Percentiles rank a stretch among this genome's conserved stretches.
These are phyloP conservation scores for Cladosporium colombiae DNA, from an alignment of 2,329 filamentous ascomycete genomes.

Conservation along the genomic window DNA sequence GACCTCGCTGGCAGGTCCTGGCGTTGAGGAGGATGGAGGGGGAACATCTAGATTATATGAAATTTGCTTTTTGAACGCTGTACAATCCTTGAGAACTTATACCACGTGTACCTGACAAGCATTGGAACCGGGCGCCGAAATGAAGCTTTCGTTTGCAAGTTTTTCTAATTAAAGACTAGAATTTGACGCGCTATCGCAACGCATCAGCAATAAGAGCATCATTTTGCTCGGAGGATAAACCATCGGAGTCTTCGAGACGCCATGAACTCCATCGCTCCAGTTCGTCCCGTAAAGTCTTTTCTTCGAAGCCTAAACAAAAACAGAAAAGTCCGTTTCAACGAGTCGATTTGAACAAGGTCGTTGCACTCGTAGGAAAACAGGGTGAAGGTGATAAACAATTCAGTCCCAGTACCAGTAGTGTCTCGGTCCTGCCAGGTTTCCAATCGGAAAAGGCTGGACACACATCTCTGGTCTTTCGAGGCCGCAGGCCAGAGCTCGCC, in stretches of 20 bases:
- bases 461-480: neutral
- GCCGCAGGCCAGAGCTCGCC: neutral
- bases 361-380: neutral
- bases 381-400: neutral
- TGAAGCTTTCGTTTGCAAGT: neutral
- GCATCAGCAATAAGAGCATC: neutral
- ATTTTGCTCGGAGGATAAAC: neutral
- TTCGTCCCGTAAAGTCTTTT: neutral
- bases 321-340: no score
- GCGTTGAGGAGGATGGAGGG: neutral
- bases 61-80: neutral
- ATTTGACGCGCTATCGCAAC: neutral
- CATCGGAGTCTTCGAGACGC: neutral
- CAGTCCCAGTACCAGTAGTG: neutral
- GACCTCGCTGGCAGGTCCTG: neutral
- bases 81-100: neutral
- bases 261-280: slow-evolving; percentile 5
- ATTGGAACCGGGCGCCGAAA: neutral
- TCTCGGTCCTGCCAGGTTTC: neutral
- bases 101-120: neutral
- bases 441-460: neutral
- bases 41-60: neutral
- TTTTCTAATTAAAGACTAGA: neutral
- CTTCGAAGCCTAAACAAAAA: neutral
- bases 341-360: neutral